Evolutionary conservation across 2,329 filamentous ascomycete genomes (phyloP).

Genomic region (Diaporthe ilicicola): DNA sequence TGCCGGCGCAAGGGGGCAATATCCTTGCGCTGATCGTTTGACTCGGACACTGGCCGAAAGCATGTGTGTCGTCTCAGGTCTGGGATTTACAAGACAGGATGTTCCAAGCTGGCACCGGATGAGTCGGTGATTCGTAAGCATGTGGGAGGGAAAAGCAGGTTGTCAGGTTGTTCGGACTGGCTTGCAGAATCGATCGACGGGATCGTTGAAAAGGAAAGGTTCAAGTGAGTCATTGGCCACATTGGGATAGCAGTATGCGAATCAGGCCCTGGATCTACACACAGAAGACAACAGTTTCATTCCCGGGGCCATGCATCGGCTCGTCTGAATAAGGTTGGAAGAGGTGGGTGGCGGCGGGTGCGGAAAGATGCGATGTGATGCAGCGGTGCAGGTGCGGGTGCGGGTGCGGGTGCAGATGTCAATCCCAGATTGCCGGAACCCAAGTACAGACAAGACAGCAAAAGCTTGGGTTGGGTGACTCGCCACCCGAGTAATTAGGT

Average conservation of each 20-base stretch:
- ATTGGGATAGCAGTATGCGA: background rate
- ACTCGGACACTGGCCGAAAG: constrained; percentile 20
- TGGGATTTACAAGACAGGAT: constrained; percentile 9
- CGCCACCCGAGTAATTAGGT: background rate
- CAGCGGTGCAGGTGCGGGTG: background rate
- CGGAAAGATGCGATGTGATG: too few species aligned
- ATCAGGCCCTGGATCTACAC: background rate
- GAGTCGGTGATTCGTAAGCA: background rate
- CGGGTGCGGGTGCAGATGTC: constrained; percentile 4
- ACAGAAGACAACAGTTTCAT: background rate
- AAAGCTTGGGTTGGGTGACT: background rate
- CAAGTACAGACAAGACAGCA: background rate
- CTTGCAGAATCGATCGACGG: background rate
- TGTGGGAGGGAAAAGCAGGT: background rate
- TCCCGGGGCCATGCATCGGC: background rate
- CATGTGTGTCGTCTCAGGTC: constrained; percentile 6
- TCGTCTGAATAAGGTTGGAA: background rate
- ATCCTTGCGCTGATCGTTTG: constrained; percentile 12
- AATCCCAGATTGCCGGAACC: constrained; percentile 18
- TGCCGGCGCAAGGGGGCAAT: background rate
- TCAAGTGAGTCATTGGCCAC: too few species aligned
- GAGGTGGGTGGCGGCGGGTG: too few species aligned
- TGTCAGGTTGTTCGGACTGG: background rate
- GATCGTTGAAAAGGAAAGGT: too few species aligned
- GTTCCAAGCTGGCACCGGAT: background rate